Evolutionary conservation across 306 rosid genomes (phyloP).

Genomic region (Biancaea sappan): DNA sequence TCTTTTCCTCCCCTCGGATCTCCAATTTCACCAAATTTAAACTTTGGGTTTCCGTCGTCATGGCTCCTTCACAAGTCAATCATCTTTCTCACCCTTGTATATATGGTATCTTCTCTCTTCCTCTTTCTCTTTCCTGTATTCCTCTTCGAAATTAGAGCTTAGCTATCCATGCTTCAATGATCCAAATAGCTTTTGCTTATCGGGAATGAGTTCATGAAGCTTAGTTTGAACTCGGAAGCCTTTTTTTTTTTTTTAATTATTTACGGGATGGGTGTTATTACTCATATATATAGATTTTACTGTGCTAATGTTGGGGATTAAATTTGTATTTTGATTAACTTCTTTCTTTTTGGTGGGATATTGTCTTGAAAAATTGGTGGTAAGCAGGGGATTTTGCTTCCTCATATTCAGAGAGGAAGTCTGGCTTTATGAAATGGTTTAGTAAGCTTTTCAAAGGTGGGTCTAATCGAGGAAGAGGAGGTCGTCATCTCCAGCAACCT

Average conservation of each 20-base stretch:
- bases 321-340: not conserved
- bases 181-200: not conserved
- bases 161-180: slow-evolving; percentile 4
- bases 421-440: slow-evolving; percentile 95
- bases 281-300: slow-evolving; percentile 25
- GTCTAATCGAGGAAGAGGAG: slow-evolving; percentile 51
- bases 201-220: slow-evolving; percentile 17
- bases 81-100: slow-evolving; percentile 88
- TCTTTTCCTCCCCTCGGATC: slow-evolving; percentile 26
- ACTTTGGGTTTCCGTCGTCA: slow-evolving; percentile 31
- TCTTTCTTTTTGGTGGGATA: not conserved
- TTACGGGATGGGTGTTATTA: slow-evolving; percentile 8
- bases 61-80: slow-evolving; percentile 71
- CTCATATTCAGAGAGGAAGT: slow-evolving; percentile 81
- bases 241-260: slow-evolving; percentile 12
- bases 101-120: slow-evolving; percentile 57
- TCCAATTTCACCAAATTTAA: slow-evolving; percentile 37
- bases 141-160: not conserved
- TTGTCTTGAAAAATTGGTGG: slow-evolving; percentile 38
- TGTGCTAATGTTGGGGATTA: slow-evolving; percentile 7
- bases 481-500: slow-evolving; percentile 58
- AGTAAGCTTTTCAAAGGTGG: slow-evolving; percentile 79
- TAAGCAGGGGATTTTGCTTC: slow-evolving; percentile 80
- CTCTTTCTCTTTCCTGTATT: slow-evolving; percentile 14
- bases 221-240: not conserved